A percentile compares a stretch with the other conserved stretches of the same genome.
Conservation (phyloP, 2,329 filamentous ascomycete species). For the Cordyceps tenuipes region DNA sequence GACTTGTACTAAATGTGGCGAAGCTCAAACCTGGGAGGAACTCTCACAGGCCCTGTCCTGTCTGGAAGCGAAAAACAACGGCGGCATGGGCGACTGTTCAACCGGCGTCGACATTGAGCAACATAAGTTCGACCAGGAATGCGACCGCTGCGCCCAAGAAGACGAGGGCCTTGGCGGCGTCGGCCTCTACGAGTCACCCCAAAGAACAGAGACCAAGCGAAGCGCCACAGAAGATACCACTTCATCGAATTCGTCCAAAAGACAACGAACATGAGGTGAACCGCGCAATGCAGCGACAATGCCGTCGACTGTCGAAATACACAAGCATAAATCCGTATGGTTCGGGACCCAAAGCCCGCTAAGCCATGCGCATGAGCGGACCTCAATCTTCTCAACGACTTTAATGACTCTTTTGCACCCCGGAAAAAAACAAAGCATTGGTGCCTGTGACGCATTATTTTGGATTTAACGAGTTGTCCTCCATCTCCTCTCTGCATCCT, state of each 20-base stretch:
- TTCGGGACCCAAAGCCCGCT: neutral
- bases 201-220: slow-evolving; percentile 9
- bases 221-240: neutral
- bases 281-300: neutral
- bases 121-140: slow-evolving; percentile 41
- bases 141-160: slow-evolving; percentile 33
- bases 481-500: neutral
- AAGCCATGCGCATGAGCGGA: neutral
- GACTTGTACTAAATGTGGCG: slow-evolving; percentile 34
- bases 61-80: slow-evolving; percentile 41
- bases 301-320: neutral
- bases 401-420: slow-evolving; percentile 6
- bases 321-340: neutral
- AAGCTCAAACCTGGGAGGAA: slow-evolving; percentile 34
- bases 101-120: slow-evolving; percentile 33
- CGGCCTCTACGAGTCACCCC: slow-evolving; percentile 21
- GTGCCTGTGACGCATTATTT: neutral
- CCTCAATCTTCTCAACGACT: neutral
- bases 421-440: slow-evolving; percentile 1
- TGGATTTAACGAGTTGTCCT: neutral
- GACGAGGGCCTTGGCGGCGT: slow-evolving; percentile 35
- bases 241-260: neutral
- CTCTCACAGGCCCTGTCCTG: slow-evolving; percentile 39
- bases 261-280: slow-evolving; percentile 8
- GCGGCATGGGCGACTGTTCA: slow-evolving; percentile 35